These are phyloP conservation scores for Scutellaria minor DNA, from an alignment of 257 asterid genomes.

Conservation along the genomic window DNA sequence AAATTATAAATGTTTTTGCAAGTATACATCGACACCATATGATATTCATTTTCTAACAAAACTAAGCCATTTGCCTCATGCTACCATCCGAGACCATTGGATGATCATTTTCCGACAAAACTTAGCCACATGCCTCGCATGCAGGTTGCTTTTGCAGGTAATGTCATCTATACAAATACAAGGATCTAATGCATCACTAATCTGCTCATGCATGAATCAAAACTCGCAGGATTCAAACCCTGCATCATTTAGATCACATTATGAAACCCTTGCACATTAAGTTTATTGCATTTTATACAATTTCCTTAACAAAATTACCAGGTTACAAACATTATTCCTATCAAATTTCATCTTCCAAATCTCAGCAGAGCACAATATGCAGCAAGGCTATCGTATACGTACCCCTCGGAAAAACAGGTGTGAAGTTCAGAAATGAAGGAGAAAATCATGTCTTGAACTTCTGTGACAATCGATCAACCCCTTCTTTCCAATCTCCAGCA, in stretches of 20 bases:
- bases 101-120: too few relatives aligned
- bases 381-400: neutral
- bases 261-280: constrained; percentile 7
- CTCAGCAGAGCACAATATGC: neutral
- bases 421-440: neutral
- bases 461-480: constrained; percentile 83
- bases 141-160: too few relatives aligned
- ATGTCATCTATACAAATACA: too few relatives aligned
- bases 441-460: constrained; percentile 77
- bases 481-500: constrained; percentile 87
- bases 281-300: constrained; percentile 16
- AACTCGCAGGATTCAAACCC: constrained; percentile 10
- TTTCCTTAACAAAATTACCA: constrained; percentile 23
- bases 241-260: constrained; percentile 11
- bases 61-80: too few relatives aligned
- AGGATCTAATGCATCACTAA: neutral
- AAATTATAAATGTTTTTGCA: too few relatives aligned
- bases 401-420: neutral
- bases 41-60: too few relatives aligned
- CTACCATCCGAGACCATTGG: too few relatives aligned
- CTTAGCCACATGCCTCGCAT: too few relatives aligned
- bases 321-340: constrained; percentile 27
- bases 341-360: constrained; percentile 19
- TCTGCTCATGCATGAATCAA: neutral
- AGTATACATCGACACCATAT: too few relatives aligned